These are phyloP conservation scores for Auxenochlorella protothecoides DNA, from an alignment of 139 green algal species.

Conservation along the genomic window DNA sequence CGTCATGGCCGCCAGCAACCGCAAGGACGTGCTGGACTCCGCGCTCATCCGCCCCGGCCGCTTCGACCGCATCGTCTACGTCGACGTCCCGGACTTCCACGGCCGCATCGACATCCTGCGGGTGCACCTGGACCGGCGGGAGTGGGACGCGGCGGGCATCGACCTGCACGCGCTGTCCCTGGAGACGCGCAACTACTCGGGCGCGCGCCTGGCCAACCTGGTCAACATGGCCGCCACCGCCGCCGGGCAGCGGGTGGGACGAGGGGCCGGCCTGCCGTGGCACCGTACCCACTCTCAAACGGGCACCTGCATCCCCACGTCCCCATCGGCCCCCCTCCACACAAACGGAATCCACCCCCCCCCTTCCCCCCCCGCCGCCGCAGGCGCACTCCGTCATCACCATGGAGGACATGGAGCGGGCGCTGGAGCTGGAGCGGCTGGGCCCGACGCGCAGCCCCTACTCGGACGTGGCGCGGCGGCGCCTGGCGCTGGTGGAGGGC, in stretches of 20 bases:
- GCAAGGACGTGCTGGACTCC: constrained; percentile 82
- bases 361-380: not conserved
- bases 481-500: constrained; percentile 59
- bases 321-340: not conserved
- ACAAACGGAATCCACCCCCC: not conserved
- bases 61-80: constrained; percentile 76
- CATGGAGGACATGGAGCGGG: no score
- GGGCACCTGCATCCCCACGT: not conserved
- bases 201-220: constrained; percentile 57
- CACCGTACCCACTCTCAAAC: no score
- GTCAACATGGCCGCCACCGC: constrained; percentile 71
- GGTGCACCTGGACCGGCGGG: constrained; percentile 39
- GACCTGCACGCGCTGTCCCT: constrained; percentile 44
- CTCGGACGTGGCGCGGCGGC: constrained; percentile 14
- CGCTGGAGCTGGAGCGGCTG: constrained; percentile 50
- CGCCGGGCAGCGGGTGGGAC: constrained; percentile 25
- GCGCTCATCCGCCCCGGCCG: constrained; percentile 78
- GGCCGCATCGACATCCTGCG: constrained; percentile 67
- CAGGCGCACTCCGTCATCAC: constrained; percentile 8
- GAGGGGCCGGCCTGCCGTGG: no score
- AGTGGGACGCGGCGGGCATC: constrained; percentile 20
- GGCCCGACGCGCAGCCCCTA: constrained; percentile 23
- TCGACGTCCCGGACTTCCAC: constrained; percentile 61
- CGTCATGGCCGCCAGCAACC: constrained; percentile 90
- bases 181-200: constrained; percentile 38